phyloP scores from a whole-genome alignment of 192 early-diverging fungal species.

The Entomortierella beljakovae region DNA sequence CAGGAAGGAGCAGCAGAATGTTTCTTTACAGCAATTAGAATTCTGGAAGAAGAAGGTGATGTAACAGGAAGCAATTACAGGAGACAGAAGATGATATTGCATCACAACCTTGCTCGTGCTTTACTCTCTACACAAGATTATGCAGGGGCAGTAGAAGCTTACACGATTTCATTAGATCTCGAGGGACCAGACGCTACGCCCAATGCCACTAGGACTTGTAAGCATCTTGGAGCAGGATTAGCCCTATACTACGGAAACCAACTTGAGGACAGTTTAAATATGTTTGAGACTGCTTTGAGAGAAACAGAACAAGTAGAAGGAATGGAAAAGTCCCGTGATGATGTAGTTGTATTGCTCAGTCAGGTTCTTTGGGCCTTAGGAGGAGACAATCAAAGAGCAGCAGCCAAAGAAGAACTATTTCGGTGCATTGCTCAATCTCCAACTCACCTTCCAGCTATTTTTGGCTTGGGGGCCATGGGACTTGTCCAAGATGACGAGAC shows the following conservation, averaged over 20 bases:
- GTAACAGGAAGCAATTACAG: not conserved
- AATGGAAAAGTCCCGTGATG: slow-evolving; percentile 64
- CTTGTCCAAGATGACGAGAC: slow-evolving; percentile 71
- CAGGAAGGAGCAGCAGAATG: slow-evolving; percentile 74
- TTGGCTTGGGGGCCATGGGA: slow-evolving; percentile 76
- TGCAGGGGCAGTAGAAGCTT: slow-evolving; percentile 66
- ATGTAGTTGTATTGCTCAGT: slow-evolving; percentile 79
- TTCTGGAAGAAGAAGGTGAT: slow-evolving; percentile 33
- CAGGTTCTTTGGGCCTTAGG: slow-evolving; percentile 94
- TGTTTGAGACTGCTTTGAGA: slow-evolving; percentile 80
- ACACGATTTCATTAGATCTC: slow-evolving; percentile 54
- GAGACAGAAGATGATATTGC: slow-evolving; percentile 58
- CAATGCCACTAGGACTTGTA: slow-evolving; percentile 42
- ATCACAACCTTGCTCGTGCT: slow-evolving; percentile 76
- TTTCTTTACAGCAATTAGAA: slow-evolving; percentile 57
- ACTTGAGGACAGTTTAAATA: slow-evolving; percentile 72
- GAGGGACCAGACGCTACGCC: slow-evolving; percentile 15
- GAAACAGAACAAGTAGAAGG: slow-evolving; percentile 53
- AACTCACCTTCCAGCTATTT: slow-evolving; percentile 70
- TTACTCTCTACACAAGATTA: slow-evolving; percentile 73
- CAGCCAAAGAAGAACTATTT: slow-evolving; percentile 87
- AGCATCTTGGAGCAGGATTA: slow-evolving; percentile 74
- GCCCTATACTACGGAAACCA: slow-evolving; percentile 80
- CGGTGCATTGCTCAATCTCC: slow-evolving; percentile 68
- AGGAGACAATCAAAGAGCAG: slow-evolving; percentile 74